Base-by-base conservation (phyloP, 2,329 filamentous ascomycete genomes). In the Phyllosticta citribraziliensis region DNA sequence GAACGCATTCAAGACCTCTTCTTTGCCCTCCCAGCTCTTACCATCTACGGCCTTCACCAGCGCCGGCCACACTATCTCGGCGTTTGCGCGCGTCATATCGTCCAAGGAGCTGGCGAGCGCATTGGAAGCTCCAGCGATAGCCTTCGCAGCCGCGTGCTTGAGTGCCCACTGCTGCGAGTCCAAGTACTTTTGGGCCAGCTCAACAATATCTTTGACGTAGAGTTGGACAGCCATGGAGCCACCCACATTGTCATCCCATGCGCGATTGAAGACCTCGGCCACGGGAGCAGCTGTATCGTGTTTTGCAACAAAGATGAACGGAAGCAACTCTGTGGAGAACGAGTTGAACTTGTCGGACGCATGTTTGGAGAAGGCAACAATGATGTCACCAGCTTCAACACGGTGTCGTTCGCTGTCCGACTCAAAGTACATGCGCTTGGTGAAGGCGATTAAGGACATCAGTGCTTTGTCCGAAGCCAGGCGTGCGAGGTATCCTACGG, bases 21-120 rank as follows among this genome's bases (percentile, higher is more conserved):
- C 91, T 71, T 99, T 99, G 22, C 91, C 91, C 0, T 88, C 82
- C 80, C 96, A 99, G 0, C 92, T 96, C 79, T 97, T 97, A 12
- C 96, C 85, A 2, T 85, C 83, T 51, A 97, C 76, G 1, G 89
- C 85, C 69, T 88, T 90, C 65, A 97, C 90, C 55, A 96, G 80
- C 1, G 87, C 83, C 0, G 89, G 89, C 93, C 93, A 99, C 22
- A 97, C 78, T 17, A 77, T 76, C 65, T 80, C 78, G 19, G 89
- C 79, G 51, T 86, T 84, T 2, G 79, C 69, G 19, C 81, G 78
- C 63, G 82, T 84, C 58, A 90, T 84, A 52, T 84, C 80, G 0
- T 82, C 83, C 5, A 80, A 74, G 58, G 70, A 71, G 65, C 65
- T 65, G 24, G 71, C 68, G 25, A 64, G 59, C 50, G 62, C 84